These are phyloP conservation scores for Gonium pectorale DNA, from an alignment of 139 green algal species.

Conservation along the genomic window DNA sequence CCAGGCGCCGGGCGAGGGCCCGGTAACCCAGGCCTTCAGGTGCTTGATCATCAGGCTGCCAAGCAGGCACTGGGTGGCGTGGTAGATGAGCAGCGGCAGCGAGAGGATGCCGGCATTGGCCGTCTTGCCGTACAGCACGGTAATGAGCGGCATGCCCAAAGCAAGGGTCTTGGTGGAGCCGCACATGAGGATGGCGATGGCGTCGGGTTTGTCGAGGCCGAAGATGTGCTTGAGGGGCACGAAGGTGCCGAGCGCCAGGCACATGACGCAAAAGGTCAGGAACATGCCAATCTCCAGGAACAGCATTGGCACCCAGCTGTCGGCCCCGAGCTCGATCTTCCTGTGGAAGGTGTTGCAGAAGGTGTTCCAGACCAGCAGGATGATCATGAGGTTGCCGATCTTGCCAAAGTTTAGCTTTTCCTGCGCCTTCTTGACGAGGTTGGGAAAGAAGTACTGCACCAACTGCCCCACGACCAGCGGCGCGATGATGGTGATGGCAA, in stretches of 20 bases:
- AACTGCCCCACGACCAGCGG: conserved; percentile 57
- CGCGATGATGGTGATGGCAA: conserved; percentile 58
- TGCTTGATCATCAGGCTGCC: conserved; percentile 41
- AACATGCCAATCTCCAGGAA: conserved; percentile 47
- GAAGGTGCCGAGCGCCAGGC: conserved; percentile 23
- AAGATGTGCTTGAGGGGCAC: conserved; percentile 18
- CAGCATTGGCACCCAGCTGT: conserved; percentile 42
- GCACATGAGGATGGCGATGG: conserved; percentile 56
- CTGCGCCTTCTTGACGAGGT: conserved; percentile 36
- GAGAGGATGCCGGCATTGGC: conserved; percentile 47
- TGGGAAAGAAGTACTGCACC: conserved; percentile 46
- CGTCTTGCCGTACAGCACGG: conserved; percentile 56
- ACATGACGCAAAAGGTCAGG: conserved; percentile 20
- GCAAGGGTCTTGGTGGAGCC: conserved; percentile 58
- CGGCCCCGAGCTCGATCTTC: conserved; percentile 11
- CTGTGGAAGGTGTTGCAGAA: conserved; percentile 65
- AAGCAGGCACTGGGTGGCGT: conserved; percentile 48
- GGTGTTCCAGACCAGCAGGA: conserved; percentile 64
- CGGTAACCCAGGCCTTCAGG: conserved; percentile 35
- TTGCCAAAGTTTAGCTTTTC: conserved; percentile 54
- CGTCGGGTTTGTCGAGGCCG: conserved; percentile 25
- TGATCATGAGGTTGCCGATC: conserved; percentile 57
- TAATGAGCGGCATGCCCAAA: conserved; percentile 57
- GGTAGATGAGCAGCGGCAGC: conserved; percentile 59
- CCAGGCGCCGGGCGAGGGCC: background rate